phyloP scores from a whole-genome alignment of 768 basidiomycete genomes.

The Chlorophyllum brunneum region DNA sequence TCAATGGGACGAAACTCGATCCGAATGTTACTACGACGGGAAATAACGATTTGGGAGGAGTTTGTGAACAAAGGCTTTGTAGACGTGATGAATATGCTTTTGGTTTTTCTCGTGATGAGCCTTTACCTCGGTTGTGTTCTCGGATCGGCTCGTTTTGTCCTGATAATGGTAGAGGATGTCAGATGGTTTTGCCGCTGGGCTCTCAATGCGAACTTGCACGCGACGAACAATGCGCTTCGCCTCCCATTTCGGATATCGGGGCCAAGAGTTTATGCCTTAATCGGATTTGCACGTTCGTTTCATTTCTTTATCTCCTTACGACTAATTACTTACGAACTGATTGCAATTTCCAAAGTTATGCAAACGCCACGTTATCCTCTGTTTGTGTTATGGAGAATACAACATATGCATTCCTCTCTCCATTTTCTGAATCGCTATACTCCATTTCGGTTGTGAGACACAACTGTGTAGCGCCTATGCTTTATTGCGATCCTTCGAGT shows the following conservation, averaged over 20 bases:
- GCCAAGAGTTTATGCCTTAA: slow-evolving; percentile 3
- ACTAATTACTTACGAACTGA: background rate
- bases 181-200: background rate
- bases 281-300: background rate
- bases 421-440: background rate
- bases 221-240: background rate
- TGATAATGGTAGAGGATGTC: slow-evolving; percentile 4
- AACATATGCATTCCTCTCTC: background rate
- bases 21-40: too few relatives aligned
- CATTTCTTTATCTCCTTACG: background rate
- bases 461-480: background rate
- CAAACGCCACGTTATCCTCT: background rate
- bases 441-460: background rate
- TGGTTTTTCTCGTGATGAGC: background rate
- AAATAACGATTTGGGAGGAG: background rate
- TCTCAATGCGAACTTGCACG: background rate
- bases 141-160: background rate
- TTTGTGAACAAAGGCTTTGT: background rate
- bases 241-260: background rate
- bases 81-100: slow-evolving; percentile 3
- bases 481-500: background rate
- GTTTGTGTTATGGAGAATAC: background rate
- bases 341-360: background rate
- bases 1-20: background rate
- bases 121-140: slow-evolving; percentile 1